Percentiles rank a stretch among this genome's conserved stretches.
Evolutionary conservation across 2,329 filamentous ascomycete genomes (phyloP).

Genomic region (Pseudogymnoascus sp.): DNA sequence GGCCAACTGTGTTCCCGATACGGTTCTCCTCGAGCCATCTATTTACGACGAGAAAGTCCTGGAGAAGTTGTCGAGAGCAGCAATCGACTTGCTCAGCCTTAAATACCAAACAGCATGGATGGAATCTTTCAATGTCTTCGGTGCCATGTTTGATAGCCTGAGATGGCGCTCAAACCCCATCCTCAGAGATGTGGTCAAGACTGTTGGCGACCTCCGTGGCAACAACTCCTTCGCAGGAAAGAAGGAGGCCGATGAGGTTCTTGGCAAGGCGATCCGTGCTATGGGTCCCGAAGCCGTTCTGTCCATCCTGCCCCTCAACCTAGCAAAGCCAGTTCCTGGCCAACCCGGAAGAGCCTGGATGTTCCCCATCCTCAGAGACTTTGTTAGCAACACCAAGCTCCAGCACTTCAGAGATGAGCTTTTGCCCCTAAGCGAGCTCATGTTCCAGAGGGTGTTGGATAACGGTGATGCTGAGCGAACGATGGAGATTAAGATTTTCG

Average conservation of each 20-base stretch:
- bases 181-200: constrained; percentile 65
- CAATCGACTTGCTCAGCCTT: constrained; percentile 69
- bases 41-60: constrained; percentile 87
- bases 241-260: constrained; percentile 85
- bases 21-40: constrained; percentile 78
- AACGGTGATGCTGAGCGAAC: constrained; percentile 78
- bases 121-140: constrained; percentile 85
- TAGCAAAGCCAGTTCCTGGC: constrained; percentile 65
- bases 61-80: constrained; percentile 67
- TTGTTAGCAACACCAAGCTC: constrained; percentile 80
- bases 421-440: constrained; percentile 77
- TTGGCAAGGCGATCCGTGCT: constrained; percentile 77
- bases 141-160: constrained; percentile 77
- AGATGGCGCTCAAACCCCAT: constrained; percentile 79
- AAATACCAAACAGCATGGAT: constrained; percentile 93
- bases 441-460: constrained; percentile 83
- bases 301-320: constrained; percentile 74
- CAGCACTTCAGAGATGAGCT: constrained; percentile 79
- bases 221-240: constrained; percentile 88
- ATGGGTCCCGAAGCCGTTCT: constrained; percentile 86
- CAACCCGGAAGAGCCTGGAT: constrained; percentile 89
- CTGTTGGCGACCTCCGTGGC: constrained; percentile 76
- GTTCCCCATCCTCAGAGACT: constrained; percentile 81
- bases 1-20: constrained; percentile 77
- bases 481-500: constrained; percentile 95